Evolutionary conservation across 2,329 filamentous ascomycete genomes (phyloP).

Genomic region (Ophiostoma quercus): DNA sequence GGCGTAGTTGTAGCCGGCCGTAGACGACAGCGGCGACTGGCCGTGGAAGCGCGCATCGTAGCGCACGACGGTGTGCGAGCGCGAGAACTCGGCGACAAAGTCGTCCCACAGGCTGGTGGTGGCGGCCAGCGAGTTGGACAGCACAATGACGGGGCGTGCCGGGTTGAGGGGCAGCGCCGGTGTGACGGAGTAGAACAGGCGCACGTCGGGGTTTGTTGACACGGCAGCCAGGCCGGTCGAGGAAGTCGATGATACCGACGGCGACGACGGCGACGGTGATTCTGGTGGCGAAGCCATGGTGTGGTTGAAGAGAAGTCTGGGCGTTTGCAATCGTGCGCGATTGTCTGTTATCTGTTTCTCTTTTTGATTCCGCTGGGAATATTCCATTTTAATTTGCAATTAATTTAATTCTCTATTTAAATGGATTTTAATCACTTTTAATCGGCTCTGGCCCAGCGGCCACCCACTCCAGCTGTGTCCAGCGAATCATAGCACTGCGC

Average conservation of each 20-base stretch:
- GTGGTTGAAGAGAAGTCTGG: not conserved
- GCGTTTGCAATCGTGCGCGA: not conserved
- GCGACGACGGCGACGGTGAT: conserved; percentile 42
- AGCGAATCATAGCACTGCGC: conserved; percentile 30
- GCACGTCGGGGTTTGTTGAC: conserved; percentile 20
- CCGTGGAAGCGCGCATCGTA: conserved; percentile 22
- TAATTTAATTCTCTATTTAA: conserved; percentile 26
- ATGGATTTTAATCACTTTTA: not conserved
- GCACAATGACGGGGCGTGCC: conserved; percentile 15
- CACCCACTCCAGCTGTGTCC: not conserved
- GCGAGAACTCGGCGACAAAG: conserved; percentile 20
- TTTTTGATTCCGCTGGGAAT: not conserved
- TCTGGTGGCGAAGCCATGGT: not conserved
- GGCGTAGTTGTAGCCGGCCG: conserved; percentile 6
- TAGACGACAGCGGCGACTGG: conserved; percentile 19
- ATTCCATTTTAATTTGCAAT: not conserved
- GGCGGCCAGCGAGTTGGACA: conserved; percentile 18
- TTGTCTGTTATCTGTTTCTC: not conserved
- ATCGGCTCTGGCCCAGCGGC: not conserved
- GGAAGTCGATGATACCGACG: conserved; percentile 34
- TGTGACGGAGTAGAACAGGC: conserved; percentile 20
- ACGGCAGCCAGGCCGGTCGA: conserved; percentile 28
- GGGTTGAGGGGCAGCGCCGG: conserved; percentile 19
- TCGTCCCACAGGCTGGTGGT: conserved; percentile 18
- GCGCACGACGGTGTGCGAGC: conserved; percentile 22